Percentiles rank a stretch among this genome's conserved stretches.
Evolutionary conservation across 140 eudicot genomes (phyloP).

Genomic region (Erigeron philadelphicus): DNA sequence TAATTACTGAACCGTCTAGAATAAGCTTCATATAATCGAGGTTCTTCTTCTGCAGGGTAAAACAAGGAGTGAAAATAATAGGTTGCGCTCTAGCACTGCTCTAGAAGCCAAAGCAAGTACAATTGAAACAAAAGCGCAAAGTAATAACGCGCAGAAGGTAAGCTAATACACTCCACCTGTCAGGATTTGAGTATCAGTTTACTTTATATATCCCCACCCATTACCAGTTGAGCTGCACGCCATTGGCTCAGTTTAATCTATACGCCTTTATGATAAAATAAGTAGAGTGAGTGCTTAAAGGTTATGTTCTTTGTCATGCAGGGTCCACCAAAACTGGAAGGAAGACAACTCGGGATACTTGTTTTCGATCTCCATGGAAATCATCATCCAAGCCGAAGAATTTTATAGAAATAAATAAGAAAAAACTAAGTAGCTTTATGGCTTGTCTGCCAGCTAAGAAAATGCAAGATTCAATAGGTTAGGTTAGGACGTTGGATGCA

Average conservation of each 20-base stretch:
- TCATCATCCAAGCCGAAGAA: constrained; percentile 42
- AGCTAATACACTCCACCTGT: neutral
- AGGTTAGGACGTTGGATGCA: neutral
- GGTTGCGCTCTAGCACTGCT: constrained; percentile 21
- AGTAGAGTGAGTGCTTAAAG: neutral
- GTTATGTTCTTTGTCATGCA: constrained; percentile 30
- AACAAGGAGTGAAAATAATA: constrained; percentile 20
- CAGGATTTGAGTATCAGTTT: neutral
- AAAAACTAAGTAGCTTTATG: constrained; percentile 27
- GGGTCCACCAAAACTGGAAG: constrained; percentile 41
- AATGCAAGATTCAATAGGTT: constrained; percentile 26
- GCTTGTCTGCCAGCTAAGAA: constrained; percentile 34
- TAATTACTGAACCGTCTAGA: constrained; percentile 11
- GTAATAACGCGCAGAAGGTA: constrained; percentile 27
- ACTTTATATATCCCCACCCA: no score
- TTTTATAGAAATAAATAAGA: constrained; percentile 40
- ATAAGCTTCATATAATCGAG: constrained; percentile 1
- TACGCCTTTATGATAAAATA: neutral
- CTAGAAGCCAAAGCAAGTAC: constrained; percentile 23
- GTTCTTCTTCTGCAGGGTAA: constrained; percentile 19
- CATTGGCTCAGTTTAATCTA: neutral
- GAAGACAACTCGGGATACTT: constrained; percentile 30
- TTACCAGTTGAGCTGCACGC: no score
- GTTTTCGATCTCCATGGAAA: constrained; percentile 42
- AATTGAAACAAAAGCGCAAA: constrained; percentile 21